These are phyloP conservation scores for Geranium rotundifolium DNA, from an alignment of 345 rosid species.

Conservation along the genomic window DNA sequence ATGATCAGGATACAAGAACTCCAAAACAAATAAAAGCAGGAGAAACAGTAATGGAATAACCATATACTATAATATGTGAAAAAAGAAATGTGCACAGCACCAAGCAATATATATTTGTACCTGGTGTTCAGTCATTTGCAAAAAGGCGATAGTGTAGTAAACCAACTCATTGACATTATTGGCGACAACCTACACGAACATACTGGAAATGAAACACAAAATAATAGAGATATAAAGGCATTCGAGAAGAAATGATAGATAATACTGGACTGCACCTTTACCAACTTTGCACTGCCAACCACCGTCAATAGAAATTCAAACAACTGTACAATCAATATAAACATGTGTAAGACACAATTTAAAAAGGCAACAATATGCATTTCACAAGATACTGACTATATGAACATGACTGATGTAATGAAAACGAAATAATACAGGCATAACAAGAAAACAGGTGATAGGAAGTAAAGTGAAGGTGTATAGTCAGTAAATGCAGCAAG, in stretches of 20 bases:
- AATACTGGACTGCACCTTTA: slow-evolving; percentile 42
- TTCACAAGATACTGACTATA: background rate
- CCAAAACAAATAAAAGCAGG: background rate
- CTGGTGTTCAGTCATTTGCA: slow-evolving; percentile 90
- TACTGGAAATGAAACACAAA: slow-evolving; percentile 3
- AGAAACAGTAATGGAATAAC: background rate
- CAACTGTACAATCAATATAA: slow-evolving; percentile 38
- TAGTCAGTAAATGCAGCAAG: background rate
- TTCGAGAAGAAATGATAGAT: slow-evolving; percentile 1
- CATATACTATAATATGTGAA: background rate
- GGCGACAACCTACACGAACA: slow-evolving; percentile 38
- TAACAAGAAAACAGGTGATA: background rate
- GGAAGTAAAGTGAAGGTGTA: background rate
- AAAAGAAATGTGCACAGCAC: slow-evolving; percentile 1
- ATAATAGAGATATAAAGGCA: slow-evolving; percentile 2
- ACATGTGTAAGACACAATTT: slow-evolving; percentile 11
- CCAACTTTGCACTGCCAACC: slow-evolving; percentile 54
- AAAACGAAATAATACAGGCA: background rate
- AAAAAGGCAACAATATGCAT: slow-evolving; percentile 6
- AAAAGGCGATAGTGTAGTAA: slow-evolving; percentile 64
- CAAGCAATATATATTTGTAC: slow-evolving; percentile 18
- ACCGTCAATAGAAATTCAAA: slow-evolving; percentile 80
- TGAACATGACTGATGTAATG: background rate
- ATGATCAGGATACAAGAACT: background rate
- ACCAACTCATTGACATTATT: slow-evolving; percentile 61